Conservation (phyloP, 495 filamentous ascomycete genomes). For the Penicillium bovifimosum region DNA sequence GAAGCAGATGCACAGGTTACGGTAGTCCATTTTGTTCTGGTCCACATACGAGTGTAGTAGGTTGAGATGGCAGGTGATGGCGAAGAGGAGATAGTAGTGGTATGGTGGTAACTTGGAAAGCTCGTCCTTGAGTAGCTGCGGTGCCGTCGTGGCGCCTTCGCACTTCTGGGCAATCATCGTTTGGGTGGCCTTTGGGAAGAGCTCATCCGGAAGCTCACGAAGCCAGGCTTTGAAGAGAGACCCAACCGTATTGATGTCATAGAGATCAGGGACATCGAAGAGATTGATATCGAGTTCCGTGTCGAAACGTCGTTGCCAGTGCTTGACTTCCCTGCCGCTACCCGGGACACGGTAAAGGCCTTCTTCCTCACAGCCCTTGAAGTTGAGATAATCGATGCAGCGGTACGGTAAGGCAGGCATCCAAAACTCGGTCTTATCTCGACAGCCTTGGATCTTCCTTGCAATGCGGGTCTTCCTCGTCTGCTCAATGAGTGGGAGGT, state of each 20-base stretch:
- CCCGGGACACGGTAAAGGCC: conserved; percentile 85
- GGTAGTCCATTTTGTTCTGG: conserved; percentile 92
- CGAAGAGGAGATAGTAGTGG: conserved; percentile 94
- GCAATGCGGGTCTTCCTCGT: conserved; percentile 82
- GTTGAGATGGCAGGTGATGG: conserved; percentile 88
- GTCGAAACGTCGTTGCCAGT: conserved; percentile 84
- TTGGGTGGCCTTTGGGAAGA: conserved; percentile 77
- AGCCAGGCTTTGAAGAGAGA: conserved; percentile 93
- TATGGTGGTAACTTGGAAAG: conserved; percentile 84
- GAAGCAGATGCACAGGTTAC: conserved; percentile 89
- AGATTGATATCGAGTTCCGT: conserved; percentile 82
- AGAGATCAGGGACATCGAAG: conserved; percentile 74
- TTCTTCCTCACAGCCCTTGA: conserved; percentile 83
- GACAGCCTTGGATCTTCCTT: conserved; percentile 71
- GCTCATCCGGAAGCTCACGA: conserved; percentile 85
- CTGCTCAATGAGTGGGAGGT: conserved; percentile 74
- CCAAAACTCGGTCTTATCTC: conserved; percentile 95
- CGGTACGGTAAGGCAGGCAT: conserved; percentile 91
- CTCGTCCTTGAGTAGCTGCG: conserved; percentile 78
- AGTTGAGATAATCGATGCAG: conserved; percentile 90
- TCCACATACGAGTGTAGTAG: conserved; percentile 78
- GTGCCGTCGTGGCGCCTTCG: conserved; percentile 66
- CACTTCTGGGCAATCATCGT: conserved; percentile 68
- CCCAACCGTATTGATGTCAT: conserved; percentile 90
- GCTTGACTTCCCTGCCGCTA: conserved; percentile 74